Base-by-base conservation (phyloP, 192 early-diverging fungal genomes). In the Coemansia sp. region DNA sequence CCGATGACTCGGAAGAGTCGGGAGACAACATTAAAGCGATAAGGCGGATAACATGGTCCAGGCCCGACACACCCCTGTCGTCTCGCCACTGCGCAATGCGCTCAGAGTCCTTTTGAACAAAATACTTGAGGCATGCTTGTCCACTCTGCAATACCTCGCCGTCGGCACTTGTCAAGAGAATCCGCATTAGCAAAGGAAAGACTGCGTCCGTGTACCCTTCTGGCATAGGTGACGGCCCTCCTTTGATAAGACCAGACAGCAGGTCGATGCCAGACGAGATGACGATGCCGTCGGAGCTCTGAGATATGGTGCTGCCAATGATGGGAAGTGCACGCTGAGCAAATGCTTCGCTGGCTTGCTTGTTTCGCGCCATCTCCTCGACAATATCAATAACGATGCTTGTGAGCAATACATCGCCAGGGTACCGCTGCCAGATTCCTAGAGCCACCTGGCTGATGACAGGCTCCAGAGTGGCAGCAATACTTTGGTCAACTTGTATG, bases 141-240 rank as follows among this genome's bases (percentile, higher is more conserved):
- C 92, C 92, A 61, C 89, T 95, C 71, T 97, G 96, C 37, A 96
- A 77, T 40, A 96, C 84, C 37, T 87, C 84, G 52, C 74, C 80
- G 63, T 98, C 92, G 36, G 86, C 86, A 14, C 83, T 82, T 7
- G 68, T 73, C 55, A 85, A 78, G 44, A 94, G 68, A 9, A 92
- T 81, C 36, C 82, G 84, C 78, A 98, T 91, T 34, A 98, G 75
- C 18, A 72, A 70, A 7, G 91, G 92, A 70, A 95, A 97, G 42
- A 97, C 82, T 37, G 87, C 81, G 14, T 88, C 76, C 1, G 88
- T 82, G 44, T 90, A 91, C 38, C 82, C 81, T 0, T 67, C 50
- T 7, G 93, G 91, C 41, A 95, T 69, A 10, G 93, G 91, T 9
- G 88, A 85, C 4, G 91, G 82, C 0, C 84, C 86, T 34, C 84